Conservation (phyloP, 1,284 basidiomycete species). For the Limonomyces culmigenus region DNA sequence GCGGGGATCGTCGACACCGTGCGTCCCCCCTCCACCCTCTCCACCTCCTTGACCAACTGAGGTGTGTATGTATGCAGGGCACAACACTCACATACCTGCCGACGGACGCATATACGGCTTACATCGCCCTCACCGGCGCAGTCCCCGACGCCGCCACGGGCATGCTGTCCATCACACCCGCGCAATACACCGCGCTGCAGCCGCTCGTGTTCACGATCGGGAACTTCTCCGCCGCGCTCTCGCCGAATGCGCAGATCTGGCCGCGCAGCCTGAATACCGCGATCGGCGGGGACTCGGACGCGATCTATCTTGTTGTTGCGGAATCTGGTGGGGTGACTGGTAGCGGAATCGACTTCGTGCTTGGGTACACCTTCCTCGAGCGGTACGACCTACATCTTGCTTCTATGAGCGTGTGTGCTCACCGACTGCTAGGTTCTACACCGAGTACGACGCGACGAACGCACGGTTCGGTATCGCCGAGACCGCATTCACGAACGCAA, state of each 20-base stretch:
- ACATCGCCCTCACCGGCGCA: conserved; percentile 5
- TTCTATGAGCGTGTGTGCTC: no score
- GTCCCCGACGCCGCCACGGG: conserved; percentile 6
- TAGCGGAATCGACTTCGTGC: no score
- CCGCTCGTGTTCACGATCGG: conserved; percentile 9
- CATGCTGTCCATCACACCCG: conserved; percentile 5
- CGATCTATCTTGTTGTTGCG: conserved; percentile 34
- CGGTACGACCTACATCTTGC: no score
- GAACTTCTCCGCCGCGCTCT: conserved; percentile 6
- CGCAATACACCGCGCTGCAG: conserved; percentile 5
- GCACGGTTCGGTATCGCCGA: no score
- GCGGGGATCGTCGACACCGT: conserved; percentile 12
- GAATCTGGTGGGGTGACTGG: no score
- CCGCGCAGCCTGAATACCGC: conserved; percentile 18
- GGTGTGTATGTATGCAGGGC: background rate
- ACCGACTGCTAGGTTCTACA: no score
- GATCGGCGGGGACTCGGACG: conserved; percentile 28
- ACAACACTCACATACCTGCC: background rate
- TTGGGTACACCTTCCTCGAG: no score
- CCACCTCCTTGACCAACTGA: conserved; percentile 6
- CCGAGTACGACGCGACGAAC: no score
- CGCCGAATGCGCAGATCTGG: conserved; percentile 8
- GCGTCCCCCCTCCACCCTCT: conserved; percentile 7
- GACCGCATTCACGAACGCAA: no score
- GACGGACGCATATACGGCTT: conserved; percentile 5